Percentiles rank a stretch among this genome's conserved stretches.
Conservation (phyloP, 2,329 filamentous ascomycete genomes). For the Monilinia fructigena region DNA sequence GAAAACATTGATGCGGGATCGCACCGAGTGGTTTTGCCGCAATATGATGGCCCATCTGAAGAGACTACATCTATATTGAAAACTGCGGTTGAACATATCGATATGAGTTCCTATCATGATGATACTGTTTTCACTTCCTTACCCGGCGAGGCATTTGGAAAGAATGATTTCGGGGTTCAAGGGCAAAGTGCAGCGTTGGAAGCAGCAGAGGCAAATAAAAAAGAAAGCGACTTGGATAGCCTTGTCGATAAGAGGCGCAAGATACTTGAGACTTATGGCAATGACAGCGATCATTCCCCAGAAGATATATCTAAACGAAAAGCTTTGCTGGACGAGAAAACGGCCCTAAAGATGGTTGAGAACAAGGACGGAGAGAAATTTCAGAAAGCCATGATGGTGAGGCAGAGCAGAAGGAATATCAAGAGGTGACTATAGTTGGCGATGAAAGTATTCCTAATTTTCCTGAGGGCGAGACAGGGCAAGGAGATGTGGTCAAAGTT, state of each 20-base stretch:
- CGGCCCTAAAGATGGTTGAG: constrained; percentile 8
- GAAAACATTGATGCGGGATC: not conserved
- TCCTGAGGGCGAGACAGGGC: not conserved
- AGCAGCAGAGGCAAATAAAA: not conserved
- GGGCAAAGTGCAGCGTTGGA: not conserved
- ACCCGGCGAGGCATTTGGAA: not conserved
- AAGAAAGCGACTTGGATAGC: constrained; percentile 23
- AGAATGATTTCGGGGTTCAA: not conserved
- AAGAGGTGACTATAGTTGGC: not conserved
- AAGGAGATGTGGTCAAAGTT: not conserved
- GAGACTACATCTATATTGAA: not conserved
- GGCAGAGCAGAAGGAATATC: not conserved
- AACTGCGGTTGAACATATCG: not conserved
- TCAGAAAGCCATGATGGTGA: not conserved
- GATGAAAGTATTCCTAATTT: not conserved
- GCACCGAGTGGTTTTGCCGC: not conserved
- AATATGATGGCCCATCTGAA: not conserved
- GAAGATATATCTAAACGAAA: constrained; percentile 29
- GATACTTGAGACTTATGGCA: constrained; percentile 30
- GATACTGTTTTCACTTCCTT: not conserved
- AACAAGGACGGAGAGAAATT: not conserved
- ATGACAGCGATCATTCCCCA: constrained; percentile 30
- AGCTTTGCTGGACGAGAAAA: constrained; percentile 31
- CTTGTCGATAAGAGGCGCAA: constrained; percentile 31
- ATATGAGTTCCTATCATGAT: not conserved